Evolutionary conservation across 2,329 filamentous ascomycete genomes (phyloP), one percentile per base, ranked within the genome.

Genomic region (Sporothrix pallida): DNA sequence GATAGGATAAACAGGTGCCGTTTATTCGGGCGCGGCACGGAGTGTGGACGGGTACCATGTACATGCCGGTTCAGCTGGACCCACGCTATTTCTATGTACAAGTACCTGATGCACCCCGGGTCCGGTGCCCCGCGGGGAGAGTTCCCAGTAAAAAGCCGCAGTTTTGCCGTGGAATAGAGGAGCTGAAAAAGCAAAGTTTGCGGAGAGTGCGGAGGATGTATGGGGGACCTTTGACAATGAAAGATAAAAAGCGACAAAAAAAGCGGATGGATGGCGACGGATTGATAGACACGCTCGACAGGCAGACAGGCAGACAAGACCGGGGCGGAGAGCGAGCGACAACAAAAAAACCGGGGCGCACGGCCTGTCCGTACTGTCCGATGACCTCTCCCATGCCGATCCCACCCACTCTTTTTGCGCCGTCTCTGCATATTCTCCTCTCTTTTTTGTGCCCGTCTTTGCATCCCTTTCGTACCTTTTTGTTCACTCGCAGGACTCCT

Each of bases 351-450:
- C 44, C 46, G 63, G 63, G 63, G 63, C 63, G 46, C 42, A 67
- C 58, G 26, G 58, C 58, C 63, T 48, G 63, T 67, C 63, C 63
- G 63, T 50, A 50, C 63, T 48, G 63, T 67, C 63, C 63, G 63
- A 67, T 67, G 63, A 67, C 63, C 63, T 67, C n/a, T 20, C 17
- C 15, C 37, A 44, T 20, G 60, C 42, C 42, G 60, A 63, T 63
- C 60, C 31, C 31, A 4, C 60, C 58, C 60, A 63, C 60, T 46
- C 60, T 60, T 60, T 60, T n/a, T 20, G 4, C 52, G 50, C n/a
- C 54, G 23, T 26, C 23, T 26, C 23, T 26, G 23, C 23, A 26
- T 26, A 26, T 26, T 26, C 23, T 26, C 37, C n/a, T 56, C 37
- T 46, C 60, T 65, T 46, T 46, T 42, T 60, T 10, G 13, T 48